Evolutionary conservation across 768 basidiomycete species (phyloP).

Genomic region (Boletus rubroflammeus): DNA sequence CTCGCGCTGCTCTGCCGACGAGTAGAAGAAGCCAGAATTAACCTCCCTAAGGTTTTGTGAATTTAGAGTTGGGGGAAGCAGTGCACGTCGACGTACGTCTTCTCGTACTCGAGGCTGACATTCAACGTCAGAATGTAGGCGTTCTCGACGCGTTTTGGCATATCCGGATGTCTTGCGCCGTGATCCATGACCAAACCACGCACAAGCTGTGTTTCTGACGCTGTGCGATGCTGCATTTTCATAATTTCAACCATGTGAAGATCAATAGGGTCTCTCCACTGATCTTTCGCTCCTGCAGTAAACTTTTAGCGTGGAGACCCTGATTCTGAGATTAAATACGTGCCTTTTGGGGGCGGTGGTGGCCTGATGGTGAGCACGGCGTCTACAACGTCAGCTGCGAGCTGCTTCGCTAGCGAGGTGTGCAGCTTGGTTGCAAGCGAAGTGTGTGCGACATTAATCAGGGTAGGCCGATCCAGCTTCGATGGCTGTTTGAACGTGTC

Average conservation of each 20-base stretch:
- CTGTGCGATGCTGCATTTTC: constrained; percentile 99
- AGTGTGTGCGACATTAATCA: constrained; percentile 93
- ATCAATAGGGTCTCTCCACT: constrained; percentile 88
- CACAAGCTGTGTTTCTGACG: constrained; percentile 94
- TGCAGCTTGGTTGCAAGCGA: constrained; percentile 94
- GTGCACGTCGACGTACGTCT: constrained; percentile 71
- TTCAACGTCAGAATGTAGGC: constrained; percentile 93
- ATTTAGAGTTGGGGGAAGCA: constrained; percentile 16
- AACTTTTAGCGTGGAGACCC: constrained; percentile 29
- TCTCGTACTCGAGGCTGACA: constrained; percentile 98
- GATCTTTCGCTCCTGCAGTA: constrained; percentile 53
- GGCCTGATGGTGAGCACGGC: constrained; percentile 88
- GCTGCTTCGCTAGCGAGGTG: constrained; percentile 73
- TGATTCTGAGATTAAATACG: constrained; percentile 21
- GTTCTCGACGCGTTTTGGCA: constrained; percentile 98
- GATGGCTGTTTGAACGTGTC: constrained; percentile 81
- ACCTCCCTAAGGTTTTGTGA: constrained; percentile 68
- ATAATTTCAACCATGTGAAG: constrained; percentile 99
- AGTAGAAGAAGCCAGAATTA: constrained; percentile 99
- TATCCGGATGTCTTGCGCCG: constrained; percentile 96
- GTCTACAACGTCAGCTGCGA: constrained; percentile 92
- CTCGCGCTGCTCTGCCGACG: constrained; percentile 95
- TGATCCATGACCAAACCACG: constrained; percentile 97
- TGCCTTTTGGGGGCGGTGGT: constrained; percentile 58
- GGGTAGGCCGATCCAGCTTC: constrained; percentile 81